Base-by-base conservation (phyloP, 768 basidiomycete species). In the Suillus brevipes region DNA sequence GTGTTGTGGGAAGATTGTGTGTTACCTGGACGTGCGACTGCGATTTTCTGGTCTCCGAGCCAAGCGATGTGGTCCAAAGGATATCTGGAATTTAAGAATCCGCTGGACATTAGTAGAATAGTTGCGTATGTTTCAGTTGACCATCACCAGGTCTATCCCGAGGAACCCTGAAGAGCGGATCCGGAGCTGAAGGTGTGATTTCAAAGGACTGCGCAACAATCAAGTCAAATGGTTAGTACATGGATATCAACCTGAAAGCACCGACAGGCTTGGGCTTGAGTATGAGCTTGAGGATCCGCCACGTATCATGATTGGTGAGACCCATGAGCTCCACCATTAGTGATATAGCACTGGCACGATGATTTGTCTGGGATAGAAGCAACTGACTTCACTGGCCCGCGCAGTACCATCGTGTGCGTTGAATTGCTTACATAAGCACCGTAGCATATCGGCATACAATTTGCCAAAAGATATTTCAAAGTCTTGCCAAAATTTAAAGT, bases 231-330 rank as follows among this genome's bases (percentile, higher is more conserved):
- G 34, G 7, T 25, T 10, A 18, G 1, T 10, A 14, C 18, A 23
- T 36, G 9, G 2, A n/a, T 10, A 45, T 45, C 20, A 45, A 47
- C 28, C 50, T 40, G 12, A 55, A 10, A 40, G 7, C 59, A 76
- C 74, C 65, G 59, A 66, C 74, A 63, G 74, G 74, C 57, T 74
- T 75, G 31, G 73, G 75, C 52, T 73, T 70, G 60, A 76, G 65
- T 55, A 76, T 69, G 38, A 76, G 68, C 68, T 45, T 50, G 40
- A 75, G n/a, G 0, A 65, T 49, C 12, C 71, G 67, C 18, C 66
- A 62, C 9, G 68, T 66, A 34, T 34, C 34, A 34, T 34, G 34
- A 47, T 69, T 65, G 52, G 58, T 62, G 55, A 70, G 20, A 36
- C 66, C 65, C 74, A 69, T 60, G 6, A 42, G 6, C 18, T 0